phyloP scores from a whole-genome alignment of 305 asterid species.

The Striga hermonthica region DNA sequence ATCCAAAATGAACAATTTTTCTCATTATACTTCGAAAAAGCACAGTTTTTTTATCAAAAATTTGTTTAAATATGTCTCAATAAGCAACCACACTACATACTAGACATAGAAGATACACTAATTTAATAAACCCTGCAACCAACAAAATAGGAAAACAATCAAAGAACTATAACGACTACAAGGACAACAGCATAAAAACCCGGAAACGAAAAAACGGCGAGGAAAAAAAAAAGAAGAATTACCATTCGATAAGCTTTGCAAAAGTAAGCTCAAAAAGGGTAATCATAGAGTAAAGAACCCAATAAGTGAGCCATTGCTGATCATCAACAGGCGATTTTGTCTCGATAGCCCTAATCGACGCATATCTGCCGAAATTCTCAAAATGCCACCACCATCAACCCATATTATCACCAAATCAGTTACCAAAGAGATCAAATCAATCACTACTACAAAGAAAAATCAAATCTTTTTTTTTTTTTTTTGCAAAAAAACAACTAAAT shows the following conservation, averaged over 20 bases:
- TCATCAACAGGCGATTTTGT: conserved; percentile 78
- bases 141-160: no score
- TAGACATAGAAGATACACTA: no score
- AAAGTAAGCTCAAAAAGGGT: conserved; percentile 93
- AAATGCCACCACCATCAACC: conserved; percentile 10
- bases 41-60: no score
- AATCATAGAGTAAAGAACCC: conserved; percentile 96
- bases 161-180: not conserved
- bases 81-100: no score
- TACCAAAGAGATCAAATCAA: not conserved
- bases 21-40: no score
- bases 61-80: no score
- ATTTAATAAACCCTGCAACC: no score
- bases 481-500: not conserved
- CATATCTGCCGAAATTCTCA: conserved; percentile 57
- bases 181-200: no score
- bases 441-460: not conserved
- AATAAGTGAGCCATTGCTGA: conserved; percentile 98
- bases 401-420: conserved; percentile 4
- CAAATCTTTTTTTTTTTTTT: not conserved
- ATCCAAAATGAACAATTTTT: no score
- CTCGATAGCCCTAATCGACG: conserved; percentile 90
- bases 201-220: not conserved
- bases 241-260: conserved; percentile 87
- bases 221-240: not conserved